A percentile compares a stretch with the other conserved stretches of the same genome.
Evolutionary conservation across 306 rosid species (phyloP).

Genomic region (Hippophae rhamnoides): DNA sequence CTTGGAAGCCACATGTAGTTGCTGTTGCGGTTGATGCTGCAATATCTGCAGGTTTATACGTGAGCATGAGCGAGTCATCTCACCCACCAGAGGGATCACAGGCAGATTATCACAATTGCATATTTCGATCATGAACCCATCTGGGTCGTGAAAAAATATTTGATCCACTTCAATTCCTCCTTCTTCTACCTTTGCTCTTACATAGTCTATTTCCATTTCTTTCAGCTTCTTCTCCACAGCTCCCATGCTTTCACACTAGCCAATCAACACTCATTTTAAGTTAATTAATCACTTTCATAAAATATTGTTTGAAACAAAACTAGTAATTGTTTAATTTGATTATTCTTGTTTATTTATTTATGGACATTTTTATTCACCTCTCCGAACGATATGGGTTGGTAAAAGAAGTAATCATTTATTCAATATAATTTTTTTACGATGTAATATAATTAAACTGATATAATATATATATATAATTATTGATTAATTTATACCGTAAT

Average conservation of each 20-base stretch:
- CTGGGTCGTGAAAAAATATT: slow-evolving; percentile 87
- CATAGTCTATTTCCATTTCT: slow-evolving; percentile 57
- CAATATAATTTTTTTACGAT: too few relatives aligned
- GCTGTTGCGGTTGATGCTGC: slow-evolving; percentile 15
- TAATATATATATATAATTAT: too few relatives aligned
- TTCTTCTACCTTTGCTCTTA: slow-evolving; percentile 67
- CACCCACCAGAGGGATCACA: slow-evolving; percentile 48
- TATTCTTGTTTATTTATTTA: too few relatives aligned
- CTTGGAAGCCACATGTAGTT: neutral
- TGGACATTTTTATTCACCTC: too few relatives aligned
- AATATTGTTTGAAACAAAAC: too few relatives aligned
- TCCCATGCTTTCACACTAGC: slow-evolving; percentile 80
- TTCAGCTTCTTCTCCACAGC: slow-evolving; percentile 76
- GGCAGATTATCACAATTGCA: slow-evolving; percentile 90
- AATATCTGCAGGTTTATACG: slow-evolving; percentile 20
- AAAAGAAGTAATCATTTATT: too few relatives aligned
- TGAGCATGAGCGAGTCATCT: slow-evolving; percentile 33
- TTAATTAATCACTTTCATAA: too few relatives aligned
- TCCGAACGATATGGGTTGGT: too few relatives aligned
- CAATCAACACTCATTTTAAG: too few relatives aligned
- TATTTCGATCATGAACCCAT: slow-evolving; percentile 94
- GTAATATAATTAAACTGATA: too few relatives aligned
- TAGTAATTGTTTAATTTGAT: too few relatives aligned
- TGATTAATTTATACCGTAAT: too few relatives aligned
- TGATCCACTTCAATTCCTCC: slow-evolving; percentile 74